A percentile compares a stretch with the other conserved stretches of the same genome.
phyloP scores from a whole-genome alignment of 1,139 yeast species.

The Meyerozyma athensensis region DNA sequence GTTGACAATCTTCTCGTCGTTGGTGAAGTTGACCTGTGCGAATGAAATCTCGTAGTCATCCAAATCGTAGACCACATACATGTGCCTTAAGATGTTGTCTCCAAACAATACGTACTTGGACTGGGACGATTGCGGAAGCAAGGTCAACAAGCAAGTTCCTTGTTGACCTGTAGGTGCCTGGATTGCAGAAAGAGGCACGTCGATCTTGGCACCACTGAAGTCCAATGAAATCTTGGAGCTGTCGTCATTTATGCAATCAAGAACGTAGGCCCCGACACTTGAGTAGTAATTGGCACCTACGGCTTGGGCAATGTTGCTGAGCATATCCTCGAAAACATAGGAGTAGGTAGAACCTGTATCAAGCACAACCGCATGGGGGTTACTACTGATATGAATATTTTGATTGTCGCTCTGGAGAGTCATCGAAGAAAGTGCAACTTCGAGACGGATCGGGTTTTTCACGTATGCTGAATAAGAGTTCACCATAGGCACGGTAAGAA shows the following conservation, averaged over 20 bases:
- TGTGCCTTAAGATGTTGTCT: slow-evolving; percentile 67
- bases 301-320: slow-evolving; percentile 22
- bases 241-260: slow-evolving; percentile 19
- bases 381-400: slow-evolving; percentile 9
- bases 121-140: background rate
- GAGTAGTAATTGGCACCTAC: slow-evolving; percentile 29
- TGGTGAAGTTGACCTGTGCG: slow-evolving; percentile 50
- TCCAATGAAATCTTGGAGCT: slow-evolving; percentile 30
- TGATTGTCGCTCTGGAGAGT: slow-evolving; percentile 7
- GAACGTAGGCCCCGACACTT: slow-evolving; percentile 24
- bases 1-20: slow-evolving; percentile 38
- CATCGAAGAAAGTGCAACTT: slow-evolving; percentile 21
- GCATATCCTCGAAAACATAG: slow-evolving; percentile 25
- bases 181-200: slow-evolving; percentile 43
- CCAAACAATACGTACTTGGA: slow-evolving; percentile 32
- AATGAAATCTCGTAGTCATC: slow-evolving; percentile 60
- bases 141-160: background rate
- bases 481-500: slow-evolving; percentile 12
- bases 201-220: slow-evolving; percentile 49
- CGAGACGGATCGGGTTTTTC: slow-evolving; percentile 22
- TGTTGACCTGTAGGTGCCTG: slow-evolving; percentile 3
- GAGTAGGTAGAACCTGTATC: slow-evolving; percentile 29
- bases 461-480: background rate
- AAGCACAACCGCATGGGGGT: slow-evolving; percentile 13
- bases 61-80: slow-evolving; percentile 75